A percentile compares a stretch with the other conserved stretches of the same genome.
Conservation (phyloP, 345 rosid genomes). For the Triadica sebifera region DNA sequence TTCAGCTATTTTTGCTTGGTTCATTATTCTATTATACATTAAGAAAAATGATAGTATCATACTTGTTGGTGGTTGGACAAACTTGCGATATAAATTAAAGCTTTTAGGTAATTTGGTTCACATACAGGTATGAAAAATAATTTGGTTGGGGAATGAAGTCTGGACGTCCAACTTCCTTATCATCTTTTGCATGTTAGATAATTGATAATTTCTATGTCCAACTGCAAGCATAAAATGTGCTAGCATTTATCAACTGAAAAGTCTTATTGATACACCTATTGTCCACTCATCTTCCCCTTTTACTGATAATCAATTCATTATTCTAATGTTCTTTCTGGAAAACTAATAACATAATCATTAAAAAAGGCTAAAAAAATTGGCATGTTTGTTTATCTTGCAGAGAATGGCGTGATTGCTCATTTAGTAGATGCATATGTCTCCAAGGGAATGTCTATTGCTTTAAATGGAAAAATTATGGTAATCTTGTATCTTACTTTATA, state of each 20-base stretch:
- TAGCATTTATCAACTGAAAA: slow-evolving; percentile 2
- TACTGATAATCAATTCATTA: neutral
- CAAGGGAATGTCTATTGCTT: slow-evolving; percentile 56
- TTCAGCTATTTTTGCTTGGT: neutral
- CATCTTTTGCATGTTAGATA: neutral
- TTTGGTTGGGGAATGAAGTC: neutral
- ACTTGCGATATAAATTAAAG: neutral
- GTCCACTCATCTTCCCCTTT: neutral
- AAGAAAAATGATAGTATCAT: neutral
- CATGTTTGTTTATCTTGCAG: slow-evolving; percentile 43
- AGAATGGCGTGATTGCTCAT: slow-evolving; percentile 38
- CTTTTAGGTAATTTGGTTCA: neutral
- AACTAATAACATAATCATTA: neutral
- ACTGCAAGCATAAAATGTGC: neutral
- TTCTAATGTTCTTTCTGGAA: slow-evolving; percentile 12
- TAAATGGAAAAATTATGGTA: slow-evolving; percentile 73
- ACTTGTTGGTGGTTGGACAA: neutral
- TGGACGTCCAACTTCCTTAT: neutral
- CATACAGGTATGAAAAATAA: neutral
- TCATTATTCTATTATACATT: neutral
- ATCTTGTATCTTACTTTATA: neutral
- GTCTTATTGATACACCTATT: neutral
- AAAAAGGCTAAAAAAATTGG: slow-evolving; percentile 10
- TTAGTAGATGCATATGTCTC: slow-evolving; percentile 69
- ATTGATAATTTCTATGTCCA: neutral